These are phyloP conservation scores for Spergularia marina DNA, from an alignment of 148 eudicot genomes.

Conservation along the genomic window DNA sequence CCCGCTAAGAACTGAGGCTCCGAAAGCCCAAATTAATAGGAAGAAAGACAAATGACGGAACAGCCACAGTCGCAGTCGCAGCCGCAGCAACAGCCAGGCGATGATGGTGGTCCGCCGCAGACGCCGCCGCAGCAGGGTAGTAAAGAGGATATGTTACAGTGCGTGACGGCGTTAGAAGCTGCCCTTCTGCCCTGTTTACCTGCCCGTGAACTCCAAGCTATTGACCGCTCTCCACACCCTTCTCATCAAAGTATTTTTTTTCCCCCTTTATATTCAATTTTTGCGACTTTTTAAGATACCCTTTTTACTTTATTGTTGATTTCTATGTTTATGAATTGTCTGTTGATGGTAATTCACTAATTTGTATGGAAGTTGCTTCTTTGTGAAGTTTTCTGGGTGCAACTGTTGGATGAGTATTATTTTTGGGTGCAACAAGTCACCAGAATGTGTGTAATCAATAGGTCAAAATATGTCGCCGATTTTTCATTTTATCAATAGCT, in stretches of 20 bases:
- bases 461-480: too few relatives aligned
- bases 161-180: conserved; percentile 75
- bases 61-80: conserved; percentile 23
- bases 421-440: too few relatives aligned
- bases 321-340: too few relatives aligned
- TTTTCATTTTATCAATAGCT: too few relatives aligned
- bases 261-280: neutral
- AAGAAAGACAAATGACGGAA: neutral
- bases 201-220: conserved; percentile 97
- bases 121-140: conserved; percentile 34
- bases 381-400: too few relatives aligned
- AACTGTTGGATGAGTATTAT: too few relatives aligned
- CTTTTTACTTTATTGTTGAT: too few relatives aligned
- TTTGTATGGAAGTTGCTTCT: too few relatives aligned
- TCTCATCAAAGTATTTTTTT: conserved; percentile 69
- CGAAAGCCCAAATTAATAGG: too few relatives aligned
- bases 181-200: conserved; percentile 96
- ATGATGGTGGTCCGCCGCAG: conserved; percentile 15
- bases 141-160: conserved; percentile 68
- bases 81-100: conserved; percentile 6
- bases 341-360: too few relatives aligned
- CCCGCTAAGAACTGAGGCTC: too few relatives aligned
- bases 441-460: too few relatives aligned
- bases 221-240: conserved; percentile 89
- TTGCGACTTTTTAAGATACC: neutral